Evolutionary conservation across 495 filamentous ascomycete species (phyloP), one percentile per base, ranked within the genome.

Genomic region (Clavariopsis aquatica): DNA sequence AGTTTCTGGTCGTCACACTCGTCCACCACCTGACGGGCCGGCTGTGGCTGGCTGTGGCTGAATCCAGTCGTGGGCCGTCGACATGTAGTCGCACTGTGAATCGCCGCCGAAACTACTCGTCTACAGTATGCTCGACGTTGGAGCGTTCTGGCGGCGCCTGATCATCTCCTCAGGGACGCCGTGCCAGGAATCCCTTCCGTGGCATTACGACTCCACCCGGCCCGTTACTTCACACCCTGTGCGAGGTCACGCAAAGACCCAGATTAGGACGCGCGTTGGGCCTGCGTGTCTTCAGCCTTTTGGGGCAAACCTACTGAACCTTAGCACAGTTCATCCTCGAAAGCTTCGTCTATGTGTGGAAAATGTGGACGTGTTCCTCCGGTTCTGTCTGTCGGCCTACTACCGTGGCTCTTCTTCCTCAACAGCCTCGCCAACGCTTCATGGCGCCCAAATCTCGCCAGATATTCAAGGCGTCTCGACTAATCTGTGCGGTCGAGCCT

Each of bases 1-100:
- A 56, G 36, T 59, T 61, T 69, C 55, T 64, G 13, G 54, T 43
- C 26, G 66, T 69, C 65, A 69, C 38, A 43, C 38, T 43, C 54
- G 49, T 36, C 59, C 47, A 49, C 53, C 65, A 68, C 52, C 53
- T 59, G 65, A 63, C 38, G 38, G 52, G 20, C 53, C 20, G 24
- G 12, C 55, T 67, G 51, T 62, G 57, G 61, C 61, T 64, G 45
- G 26, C 53, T 51, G 61, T 62, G 59, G 59, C 59, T 62, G 51
- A 53, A 12, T 49, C 13, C 43, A n/a, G 23, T 57, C 36, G 26
- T 55, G 17, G 9, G 26, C 20, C 23, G 24, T 13, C 52, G 52
- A 26, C 49, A 10, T n/a, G n/a, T 22, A 26, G 26, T 52, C 20
- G 26, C 6, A 6, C 49, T 23, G 49, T 52, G 49, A 52, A 52